Percentiles rank a stretch among this genome's conserved stretches.
phyloP scores from a whole-genome alignment of 2,329 filamentous ascomycete species.

The Fusarium annulatum region DNA sequence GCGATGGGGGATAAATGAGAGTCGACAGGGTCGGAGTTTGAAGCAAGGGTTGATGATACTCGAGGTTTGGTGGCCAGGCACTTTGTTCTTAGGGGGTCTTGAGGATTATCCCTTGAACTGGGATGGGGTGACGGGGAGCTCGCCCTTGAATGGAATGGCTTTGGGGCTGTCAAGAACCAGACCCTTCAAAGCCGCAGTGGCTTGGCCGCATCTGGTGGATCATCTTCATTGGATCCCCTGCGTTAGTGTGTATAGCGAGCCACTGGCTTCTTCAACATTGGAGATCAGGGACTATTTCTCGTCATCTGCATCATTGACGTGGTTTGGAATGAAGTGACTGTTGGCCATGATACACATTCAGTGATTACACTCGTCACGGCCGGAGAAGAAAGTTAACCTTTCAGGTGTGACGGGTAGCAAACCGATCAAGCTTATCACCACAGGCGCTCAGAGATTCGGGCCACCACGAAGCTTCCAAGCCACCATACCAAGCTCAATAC shows the following conservation, averaged over 20 bases:
- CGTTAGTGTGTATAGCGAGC: slow-evolving; percentile 15
- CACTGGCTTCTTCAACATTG: slow-evolving; percentile 19
- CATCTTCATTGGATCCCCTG: slow-evolving; percentile 5
- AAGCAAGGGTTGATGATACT: slow-evolving; percentile 36
- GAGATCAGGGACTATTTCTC: not conserved
- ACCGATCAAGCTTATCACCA: not conserved
- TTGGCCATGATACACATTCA: not conserved
- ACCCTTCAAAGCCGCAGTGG: slow-evolving; percentile 37
- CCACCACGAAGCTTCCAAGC: not conserved
- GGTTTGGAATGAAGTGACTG: not conserved
- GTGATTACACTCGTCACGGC: not conserved
- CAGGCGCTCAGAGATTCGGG: not conserved
- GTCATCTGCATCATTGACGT: not conserved
- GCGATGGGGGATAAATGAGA: slow-evolving; percentile 15
- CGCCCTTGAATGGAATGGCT: slow-evolving; percentile 5
- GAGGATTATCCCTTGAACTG: slow-evolving; percentile 32
- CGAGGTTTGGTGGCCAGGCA: not conserved
- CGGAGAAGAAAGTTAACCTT: not conserved
- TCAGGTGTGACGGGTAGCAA: not conserved
- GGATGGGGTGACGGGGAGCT: slow-evolving; percentile 29
- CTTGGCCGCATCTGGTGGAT: slow-evolving; percentile 31
- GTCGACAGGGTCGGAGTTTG: slow-evolving; percentile 8
- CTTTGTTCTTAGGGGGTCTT: slow-evolving; percentile 31
- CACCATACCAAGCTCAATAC: not conserved
- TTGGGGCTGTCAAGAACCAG: slow-evolving; percentile 8